Evolutionary conservation across 2,329 filamentous ascomycete genomes (phyloP).

Genomic region (Fusarium sp.): DNA sequence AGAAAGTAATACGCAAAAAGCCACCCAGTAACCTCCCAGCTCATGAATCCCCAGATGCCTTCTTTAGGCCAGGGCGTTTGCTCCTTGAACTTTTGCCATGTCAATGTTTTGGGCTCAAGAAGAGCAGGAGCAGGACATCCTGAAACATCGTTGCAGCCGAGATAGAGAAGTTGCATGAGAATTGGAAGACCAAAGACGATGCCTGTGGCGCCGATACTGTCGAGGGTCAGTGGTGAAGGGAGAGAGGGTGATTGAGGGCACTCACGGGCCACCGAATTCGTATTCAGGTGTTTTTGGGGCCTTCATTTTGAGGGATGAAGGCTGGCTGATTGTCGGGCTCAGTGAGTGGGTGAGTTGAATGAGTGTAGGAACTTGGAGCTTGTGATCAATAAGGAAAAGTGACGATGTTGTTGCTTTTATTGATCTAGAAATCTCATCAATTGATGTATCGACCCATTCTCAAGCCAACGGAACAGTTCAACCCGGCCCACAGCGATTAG

Average conservation of each 20-base stretch:
- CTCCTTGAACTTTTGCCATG: conserved; percentile 74
- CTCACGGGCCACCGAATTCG: conserved; percentile 52
- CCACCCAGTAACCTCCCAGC: conserved; percentile 73
- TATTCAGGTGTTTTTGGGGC: conserved; percentile 32
- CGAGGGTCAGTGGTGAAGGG: neutral
- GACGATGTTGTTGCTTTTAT: neutral
- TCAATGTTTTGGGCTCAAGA: conserved; percentile 74
- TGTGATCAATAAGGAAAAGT: too few species aligned
- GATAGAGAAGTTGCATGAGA: conserved; percentile 78
- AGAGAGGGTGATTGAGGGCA: too few species aligned
- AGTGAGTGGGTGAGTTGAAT: neutral
- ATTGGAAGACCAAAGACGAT: conserved; percentile 83
- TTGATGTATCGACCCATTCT: conserved; percentile 33
- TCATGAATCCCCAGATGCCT: conserved; percentile 75
- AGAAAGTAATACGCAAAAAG: conserved; percentile 80
- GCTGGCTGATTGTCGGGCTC: fast-evolving
- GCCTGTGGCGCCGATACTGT: conserved; percentile 75
- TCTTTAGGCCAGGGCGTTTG: conserved; percentile 81
- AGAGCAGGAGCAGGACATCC: conserved; percentile 87
- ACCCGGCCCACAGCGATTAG: conserved; percentile 32
- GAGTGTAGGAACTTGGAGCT: neutral
- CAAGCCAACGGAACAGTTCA: conserved; percentile 24
- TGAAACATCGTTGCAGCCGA: conserved; percentile 87
- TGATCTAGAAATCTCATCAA: neutral
- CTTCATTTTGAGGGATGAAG: conserved; percentile 14